Percentiles rank a stretch among this genome's conserved stretches.
phyloP scores from a whole-genome alignment of 1,139 yeast species.

The Taphrina deformans region DNA sequence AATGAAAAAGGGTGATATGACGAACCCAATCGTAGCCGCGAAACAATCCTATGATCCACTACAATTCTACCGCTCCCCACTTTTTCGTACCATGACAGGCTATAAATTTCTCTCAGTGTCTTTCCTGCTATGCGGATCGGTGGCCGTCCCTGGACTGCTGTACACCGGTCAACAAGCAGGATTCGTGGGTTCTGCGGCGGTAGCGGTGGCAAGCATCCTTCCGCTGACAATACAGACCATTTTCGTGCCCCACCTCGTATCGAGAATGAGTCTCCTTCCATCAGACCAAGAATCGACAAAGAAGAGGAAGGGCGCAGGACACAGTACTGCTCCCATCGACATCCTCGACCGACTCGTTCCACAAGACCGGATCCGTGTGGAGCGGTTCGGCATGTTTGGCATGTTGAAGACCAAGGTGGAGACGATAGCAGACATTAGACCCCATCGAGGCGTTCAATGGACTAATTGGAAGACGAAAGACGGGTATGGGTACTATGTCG shows the following conservation, averaged over 20 bases:
- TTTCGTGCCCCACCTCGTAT: slow-evolving; percentile 23
- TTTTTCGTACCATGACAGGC: slow-evolving; percentile 21
- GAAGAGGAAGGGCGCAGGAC: neutral
- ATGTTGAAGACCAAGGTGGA: neutral
- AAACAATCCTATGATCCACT: slow-evolving; percentile 4
- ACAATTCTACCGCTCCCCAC: slow-evolving; percentile 27
- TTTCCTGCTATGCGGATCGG: slow-evolving; percentile 18
- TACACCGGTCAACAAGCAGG: slow-evolving; percentile 4
- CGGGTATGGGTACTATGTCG: slow-evolving; percentile 18
- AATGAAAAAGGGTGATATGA: neutral
- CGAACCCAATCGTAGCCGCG: neutral
- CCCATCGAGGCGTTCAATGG: slow-evolving; percentile 15
- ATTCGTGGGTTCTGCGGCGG: slow-evolving; percentile 3
- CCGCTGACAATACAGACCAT: slow-evolving; percentile 17
- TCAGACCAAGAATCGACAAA: neutral
- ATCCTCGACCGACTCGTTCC: slow-evolving; percentile 5
- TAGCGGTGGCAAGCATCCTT: slow-evolving; percentile 11
- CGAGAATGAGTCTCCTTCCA: slow-evolving; percentile 12
- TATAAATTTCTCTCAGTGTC: slow-evolving; percentile 21
- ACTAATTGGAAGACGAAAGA: slow-evolving; percentile 11
- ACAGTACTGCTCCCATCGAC: slow-evolving; percentile 18
- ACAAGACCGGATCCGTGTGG: neutral
- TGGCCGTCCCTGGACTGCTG: slow-evolving; percentile 21
- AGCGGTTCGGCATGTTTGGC: slow-evolving; percentile 17
- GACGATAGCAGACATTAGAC: slow-evolving; percentile 4